phyloP scores from a whole-genome alignment of 2,329 filamentous ascomycete species.

The Fusarium pseudocircinatum region DNA sequence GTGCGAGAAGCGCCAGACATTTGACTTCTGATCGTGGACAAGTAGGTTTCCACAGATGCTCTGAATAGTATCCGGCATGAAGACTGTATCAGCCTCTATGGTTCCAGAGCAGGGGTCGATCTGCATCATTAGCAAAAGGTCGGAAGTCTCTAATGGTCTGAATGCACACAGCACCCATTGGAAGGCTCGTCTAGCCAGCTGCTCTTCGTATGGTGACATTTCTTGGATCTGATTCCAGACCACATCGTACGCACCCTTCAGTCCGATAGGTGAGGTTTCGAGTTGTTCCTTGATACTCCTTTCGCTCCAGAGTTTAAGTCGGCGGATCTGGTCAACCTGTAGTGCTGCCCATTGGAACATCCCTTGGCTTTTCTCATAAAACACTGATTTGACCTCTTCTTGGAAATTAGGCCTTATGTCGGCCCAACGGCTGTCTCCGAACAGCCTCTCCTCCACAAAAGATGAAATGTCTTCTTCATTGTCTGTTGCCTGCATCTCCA shows the following conservation, averaged over 20 bases:
- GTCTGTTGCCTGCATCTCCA: accelerated
- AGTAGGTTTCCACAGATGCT: neutral
- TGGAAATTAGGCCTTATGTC: accelerated
- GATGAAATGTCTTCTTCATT: accelerated
- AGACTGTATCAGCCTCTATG: accelerated
- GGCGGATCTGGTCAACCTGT: accelerated
- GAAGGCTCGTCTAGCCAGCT: accelerated
- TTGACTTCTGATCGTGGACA: accelerated
- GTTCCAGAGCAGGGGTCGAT: accelerated
- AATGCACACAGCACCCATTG: neutral
- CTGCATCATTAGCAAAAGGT: accelerated
- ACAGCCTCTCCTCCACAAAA: accelerated
- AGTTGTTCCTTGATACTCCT: accelerated
- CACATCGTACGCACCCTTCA: accelerated
- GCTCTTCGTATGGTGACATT: accelerated
- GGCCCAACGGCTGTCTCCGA: accelerated
- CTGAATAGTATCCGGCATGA: accelerated
- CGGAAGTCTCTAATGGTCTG: accelerated
- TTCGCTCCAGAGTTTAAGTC: accelerated
- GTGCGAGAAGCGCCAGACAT: neutral
- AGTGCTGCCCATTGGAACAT: neutral
- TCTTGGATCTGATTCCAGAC: neutral
- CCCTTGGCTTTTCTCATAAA: neutral
- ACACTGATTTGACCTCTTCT: accelerated
- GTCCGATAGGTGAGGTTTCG: accelerated